A percentile compares a stretch with the other conserved stretches of the same genome.
These are phyloP conservation scores for Lachnellula cervina DNA, from an alignment of 2,329 filamentous ascomycete species.

Conservation along the genomic window DNA sequence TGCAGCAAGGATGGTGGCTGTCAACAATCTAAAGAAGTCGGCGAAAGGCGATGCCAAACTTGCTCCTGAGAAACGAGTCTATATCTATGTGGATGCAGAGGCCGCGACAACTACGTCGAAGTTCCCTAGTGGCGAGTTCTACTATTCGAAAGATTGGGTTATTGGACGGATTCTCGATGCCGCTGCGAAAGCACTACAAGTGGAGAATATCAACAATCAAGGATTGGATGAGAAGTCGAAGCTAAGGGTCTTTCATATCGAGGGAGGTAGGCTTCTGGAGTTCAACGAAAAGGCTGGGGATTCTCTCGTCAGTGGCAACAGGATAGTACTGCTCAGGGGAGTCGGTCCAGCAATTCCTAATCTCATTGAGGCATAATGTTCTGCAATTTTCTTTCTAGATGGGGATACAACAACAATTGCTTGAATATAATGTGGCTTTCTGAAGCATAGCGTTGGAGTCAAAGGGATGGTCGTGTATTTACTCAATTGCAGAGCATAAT, in stretches of 20 bases:
- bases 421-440: no score
- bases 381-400: neutral
- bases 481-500: no score
- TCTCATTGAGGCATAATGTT: constrained; percentile 50
- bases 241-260: constrained; percentile 86
- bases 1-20: constrained; percentile 60
- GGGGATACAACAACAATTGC: neutral
- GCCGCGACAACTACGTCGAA: constrained; percentile 80
- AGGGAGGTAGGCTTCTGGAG: constrained; percentile 79
- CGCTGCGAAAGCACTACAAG: constrained; percentile 70
- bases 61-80: constrained; percentile 77
- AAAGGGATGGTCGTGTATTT: neutral
- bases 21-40: constrained; percentile 75
- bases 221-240: constrained; percentile 71
- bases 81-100: constrained; percentile 85
- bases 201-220: constrained; percentile 80
- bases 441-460: constrained; percentile 9
- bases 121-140: constrained; percentile 76
- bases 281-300: constrained; percentile 82
- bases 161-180: constrained; percentile 77
- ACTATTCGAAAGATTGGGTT: constrained; percentile 81
- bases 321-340: constrained; percentile 80
- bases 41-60: constrained; percentile 89
- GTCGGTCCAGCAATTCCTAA: constrained; percentile 72
- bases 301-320: constrained; percentile 74